A percentile compares a stretch with the other conserved stretches of the same genome.
Conservation (phyloP, 306 rosid species). For the Inga oerstediana region DNA sequence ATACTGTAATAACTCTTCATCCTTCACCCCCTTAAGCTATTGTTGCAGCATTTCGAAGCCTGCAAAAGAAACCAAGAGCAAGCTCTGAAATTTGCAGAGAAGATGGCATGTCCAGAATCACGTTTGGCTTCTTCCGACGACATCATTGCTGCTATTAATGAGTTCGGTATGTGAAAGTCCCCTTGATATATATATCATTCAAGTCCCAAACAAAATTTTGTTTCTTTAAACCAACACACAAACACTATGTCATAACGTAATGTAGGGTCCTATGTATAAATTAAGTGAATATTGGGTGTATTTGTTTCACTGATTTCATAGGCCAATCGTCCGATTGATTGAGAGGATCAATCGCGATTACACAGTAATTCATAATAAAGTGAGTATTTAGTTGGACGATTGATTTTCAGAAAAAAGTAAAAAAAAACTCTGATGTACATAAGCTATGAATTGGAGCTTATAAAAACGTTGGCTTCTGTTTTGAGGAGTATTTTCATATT, state of each 20-base stretch:
- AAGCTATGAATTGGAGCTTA: too few species aligned
- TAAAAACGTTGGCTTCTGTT: too few species aligned
- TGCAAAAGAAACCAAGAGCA: neutral
- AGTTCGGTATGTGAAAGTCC: slow-evolving; percentile 41
- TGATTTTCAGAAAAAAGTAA: too few species aligned
- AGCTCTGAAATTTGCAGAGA: neutral
- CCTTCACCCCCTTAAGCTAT: neutral
- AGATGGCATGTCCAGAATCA: slow-evolving; percentile 13
- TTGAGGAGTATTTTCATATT: too few species aligned
- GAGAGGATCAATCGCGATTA: too few species aligned
- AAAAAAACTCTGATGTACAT: too few species aligned
- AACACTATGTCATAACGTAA: neutral
- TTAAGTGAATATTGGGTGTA: neutral
- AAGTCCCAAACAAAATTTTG: neutral
- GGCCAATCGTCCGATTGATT: too few species aligned
- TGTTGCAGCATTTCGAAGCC: slow-evolving; percentile 14
- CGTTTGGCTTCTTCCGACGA: slow-evolving; percentile 19
- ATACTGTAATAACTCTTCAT: neutral
- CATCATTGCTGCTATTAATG: slow-evolving; percentile 30
- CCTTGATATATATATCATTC: neutral
- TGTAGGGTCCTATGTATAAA: neutral
- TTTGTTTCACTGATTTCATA: too few species aligned
- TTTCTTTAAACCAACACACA: neutral
- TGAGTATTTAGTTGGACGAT: too few species aligned
- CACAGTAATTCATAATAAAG: too few species aligned